These are phyloP conservation scores for Penicillium cinerascens DNA, from an alignment of 495 filamentous ascomycete genomes.

Conservation along the genomic window DNA sequence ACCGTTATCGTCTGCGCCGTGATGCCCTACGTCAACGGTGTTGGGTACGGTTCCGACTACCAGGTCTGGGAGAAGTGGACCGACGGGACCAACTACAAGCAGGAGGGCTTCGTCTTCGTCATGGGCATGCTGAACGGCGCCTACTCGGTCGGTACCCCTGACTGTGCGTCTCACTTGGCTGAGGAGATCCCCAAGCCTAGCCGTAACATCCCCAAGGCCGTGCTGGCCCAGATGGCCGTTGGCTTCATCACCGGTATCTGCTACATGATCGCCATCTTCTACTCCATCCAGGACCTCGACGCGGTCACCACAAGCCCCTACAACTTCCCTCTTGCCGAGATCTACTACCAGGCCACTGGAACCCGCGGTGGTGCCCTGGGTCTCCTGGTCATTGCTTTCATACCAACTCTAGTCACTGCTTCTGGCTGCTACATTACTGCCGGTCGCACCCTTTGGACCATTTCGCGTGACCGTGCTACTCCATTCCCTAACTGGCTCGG, in stretches of 20 bases:
- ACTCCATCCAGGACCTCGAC: slow-evolving; percentile 44
- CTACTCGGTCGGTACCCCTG: slow-evolving; percentile 79
- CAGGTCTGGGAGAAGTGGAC: slow-evolving; percentile 64
- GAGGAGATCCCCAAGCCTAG: slow-evolving; percentile 70
- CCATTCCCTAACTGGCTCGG: slow-evolving; percentile 41
- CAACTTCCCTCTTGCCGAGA: slow-evolving; percentile 70
- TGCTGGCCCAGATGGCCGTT: slow-evolving; percentile 47
- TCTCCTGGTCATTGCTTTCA: slow-evolving; percentile 62
- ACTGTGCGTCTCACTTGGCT: slow-evolving; percentile 71
- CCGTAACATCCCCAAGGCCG: slow-evolving; percentile 49
- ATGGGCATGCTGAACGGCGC: slow-evolving; percentile 82
- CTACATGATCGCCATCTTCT: slow-evolving; percentile 54
- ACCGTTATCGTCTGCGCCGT: slow-evolving; percentile 71
- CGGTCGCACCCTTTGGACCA: slow-evolving; percentile 82
- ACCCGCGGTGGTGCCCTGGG: slow-evolving; percentile 55
- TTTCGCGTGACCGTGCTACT: slow-evolving; percentile 66
- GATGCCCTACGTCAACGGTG: slow-evolving; percentile 57
- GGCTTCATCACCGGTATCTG: slow-evolving; percentile 48
- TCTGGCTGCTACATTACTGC: slow-evolving; percentile 70
- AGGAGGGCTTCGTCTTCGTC: slow-evolving; percentile 72
- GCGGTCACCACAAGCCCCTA: slow-evolving; percentile 39
- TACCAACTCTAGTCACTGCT: slow-evolving; percentile 58
- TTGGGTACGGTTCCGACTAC: slow-evolving; percentile 49
- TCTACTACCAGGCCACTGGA: slow-evolving; percentile 77
- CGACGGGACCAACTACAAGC: slow-evolving; percentile 65